These are phyloP conservation scores for Plasmodium vivax DNA, from an alignment of 169 alveolate species.

Conservation along the genomic window DNA sequence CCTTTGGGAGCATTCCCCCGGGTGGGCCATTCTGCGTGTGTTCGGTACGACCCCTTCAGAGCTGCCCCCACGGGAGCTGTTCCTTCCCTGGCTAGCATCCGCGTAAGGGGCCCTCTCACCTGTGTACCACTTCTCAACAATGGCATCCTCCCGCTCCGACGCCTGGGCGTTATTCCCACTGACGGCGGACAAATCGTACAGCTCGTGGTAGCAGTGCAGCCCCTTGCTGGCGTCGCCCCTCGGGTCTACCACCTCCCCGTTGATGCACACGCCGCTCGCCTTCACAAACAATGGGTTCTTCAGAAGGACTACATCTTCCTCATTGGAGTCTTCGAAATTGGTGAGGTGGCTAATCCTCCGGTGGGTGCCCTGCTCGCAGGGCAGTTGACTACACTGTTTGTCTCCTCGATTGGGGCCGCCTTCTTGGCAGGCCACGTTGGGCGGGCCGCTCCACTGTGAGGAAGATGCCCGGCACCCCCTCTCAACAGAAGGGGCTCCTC, in stretches of 20 bases:
- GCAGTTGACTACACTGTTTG: not conserved
- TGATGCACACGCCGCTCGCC: not conserved
- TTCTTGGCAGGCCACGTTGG: not conserved
- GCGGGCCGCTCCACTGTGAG: not conserved
- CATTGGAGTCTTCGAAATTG: slow-evolving; percentile 15
- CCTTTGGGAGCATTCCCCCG: not conserved
- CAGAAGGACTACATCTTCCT: slow-evolving; percentile 41
- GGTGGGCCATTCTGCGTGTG: not conserved
- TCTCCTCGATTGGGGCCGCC: not conserved
- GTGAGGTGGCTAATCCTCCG: not conserved
- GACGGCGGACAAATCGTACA: slow-evolving; percentile 2
- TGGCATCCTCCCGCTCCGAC: not conserved
- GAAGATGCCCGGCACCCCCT: not conserved
- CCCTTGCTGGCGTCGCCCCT: not conserved
- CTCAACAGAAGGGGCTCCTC: not conserved
- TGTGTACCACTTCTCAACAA: not conserved
- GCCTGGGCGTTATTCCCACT: not conserved
- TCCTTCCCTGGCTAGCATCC: not conserved
- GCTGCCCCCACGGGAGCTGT: not conserved
- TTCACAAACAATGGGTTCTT: slow-evolving; percentile 35
- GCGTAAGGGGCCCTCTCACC: not conserved
- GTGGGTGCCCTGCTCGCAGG: not conserved
- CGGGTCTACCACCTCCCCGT: not conserved
- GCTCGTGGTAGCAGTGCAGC: slow-evolving; percentile 11
- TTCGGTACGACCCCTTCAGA: not conserved